phyloP scores from a whole-genome alignment of 2,329 filamentous ascomycete species.

The Scytalidium sp. region DNA sequence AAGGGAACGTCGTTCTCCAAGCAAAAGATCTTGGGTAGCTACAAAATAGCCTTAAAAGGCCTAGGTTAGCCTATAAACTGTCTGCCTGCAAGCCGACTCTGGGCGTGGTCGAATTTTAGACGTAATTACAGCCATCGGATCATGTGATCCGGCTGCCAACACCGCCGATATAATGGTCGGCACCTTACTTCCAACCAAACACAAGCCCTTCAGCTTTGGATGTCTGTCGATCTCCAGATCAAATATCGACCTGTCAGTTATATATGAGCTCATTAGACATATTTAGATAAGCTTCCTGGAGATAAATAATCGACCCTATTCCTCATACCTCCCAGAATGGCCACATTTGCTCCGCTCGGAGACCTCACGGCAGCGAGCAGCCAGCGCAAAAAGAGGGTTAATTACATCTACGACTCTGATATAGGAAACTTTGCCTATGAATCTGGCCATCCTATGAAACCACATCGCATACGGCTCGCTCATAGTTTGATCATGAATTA shows the following conservation, averaged over 20 bases:
- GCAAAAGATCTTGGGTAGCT: too few species aligned
- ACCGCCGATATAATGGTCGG: background rate
- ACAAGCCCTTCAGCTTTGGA: background rate
- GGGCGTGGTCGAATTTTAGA: background rate
- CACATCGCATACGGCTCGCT: conserved; percentile 63
- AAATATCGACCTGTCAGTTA: too few species aligned
- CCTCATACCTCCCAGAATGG: conserved; percentile 14
- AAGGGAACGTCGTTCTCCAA: too few species aligned
- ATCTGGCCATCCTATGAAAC: conserved; percentile 57
- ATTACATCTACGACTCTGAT: background rate
- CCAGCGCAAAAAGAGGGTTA: background rate
- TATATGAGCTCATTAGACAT: background rate
- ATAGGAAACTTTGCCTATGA: conserved; percentile 52
- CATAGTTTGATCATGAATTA: conserved; percentile 69
- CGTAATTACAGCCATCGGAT: background rate
- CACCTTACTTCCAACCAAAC: background rate
- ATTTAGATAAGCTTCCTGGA: background rate
- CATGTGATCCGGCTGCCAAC: background rate
- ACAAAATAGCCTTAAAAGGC: too few species aligned
- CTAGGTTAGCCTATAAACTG: background rate
- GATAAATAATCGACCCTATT: background rate
- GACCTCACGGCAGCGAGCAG: conserved; percentile 35
- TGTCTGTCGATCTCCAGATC: background rate
- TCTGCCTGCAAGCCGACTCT: background rate
- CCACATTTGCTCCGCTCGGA: conserved; percentile 47